Conservation (phyloP, 495 filamentous ascomycete genomes). For the Neurospora sp. region DNA sequence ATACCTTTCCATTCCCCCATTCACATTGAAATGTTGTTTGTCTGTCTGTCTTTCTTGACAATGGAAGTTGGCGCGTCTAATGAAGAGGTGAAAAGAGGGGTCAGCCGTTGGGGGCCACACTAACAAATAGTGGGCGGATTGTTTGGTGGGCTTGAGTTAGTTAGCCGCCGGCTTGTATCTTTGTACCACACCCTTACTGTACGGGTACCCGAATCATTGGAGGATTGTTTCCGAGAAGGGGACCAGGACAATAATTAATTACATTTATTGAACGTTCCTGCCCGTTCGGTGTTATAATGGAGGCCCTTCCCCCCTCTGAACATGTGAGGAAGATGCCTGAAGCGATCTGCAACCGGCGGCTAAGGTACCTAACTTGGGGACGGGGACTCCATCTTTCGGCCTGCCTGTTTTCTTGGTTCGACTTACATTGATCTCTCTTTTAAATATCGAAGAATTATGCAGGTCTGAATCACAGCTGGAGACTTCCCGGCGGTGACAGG, state of each 20-base stretch:
- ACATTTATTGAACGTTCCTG: neutral
- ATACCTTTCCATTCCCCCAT: neutral
- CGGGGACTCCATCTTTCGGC: neutral
- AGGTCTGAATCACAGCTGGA: neutral
- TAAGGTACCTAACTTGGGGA: neutral
- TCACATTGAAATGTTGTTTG: neutral
- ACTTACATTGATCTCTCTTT: neutral
- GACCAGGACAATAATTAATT: no score
- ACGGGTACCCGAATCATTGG: neutral
- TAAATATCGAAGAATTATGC: neutral
- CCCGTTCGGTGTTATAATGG: neutral
- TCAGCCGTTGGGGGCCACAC: neutral
- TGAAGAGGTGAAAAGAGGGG: neutral
- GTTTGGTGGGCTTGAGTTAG: no score
- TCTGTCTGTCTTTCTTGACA: neutral
- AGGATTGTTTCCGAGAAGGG: neutral
- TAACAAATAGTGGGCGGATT: neutral
- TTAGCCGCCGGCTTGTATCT: neutral
- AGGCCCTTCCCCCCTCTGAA: neutral
- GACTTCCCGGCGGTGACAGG: neutral
- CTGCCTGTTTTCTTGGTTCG: neutral
- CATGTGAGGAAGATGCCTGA: neutral
- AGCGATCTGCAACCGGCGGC: neutral
- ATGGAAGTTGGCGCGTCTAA: neutral
- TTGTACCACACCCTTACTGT: neutral